A percentile compares a stretch with the other conserved stretches of the same genome.
phyloP scores from a whole-genome alignment of 257 asterid species.

The Thymus quinquecostatus region DNA sequence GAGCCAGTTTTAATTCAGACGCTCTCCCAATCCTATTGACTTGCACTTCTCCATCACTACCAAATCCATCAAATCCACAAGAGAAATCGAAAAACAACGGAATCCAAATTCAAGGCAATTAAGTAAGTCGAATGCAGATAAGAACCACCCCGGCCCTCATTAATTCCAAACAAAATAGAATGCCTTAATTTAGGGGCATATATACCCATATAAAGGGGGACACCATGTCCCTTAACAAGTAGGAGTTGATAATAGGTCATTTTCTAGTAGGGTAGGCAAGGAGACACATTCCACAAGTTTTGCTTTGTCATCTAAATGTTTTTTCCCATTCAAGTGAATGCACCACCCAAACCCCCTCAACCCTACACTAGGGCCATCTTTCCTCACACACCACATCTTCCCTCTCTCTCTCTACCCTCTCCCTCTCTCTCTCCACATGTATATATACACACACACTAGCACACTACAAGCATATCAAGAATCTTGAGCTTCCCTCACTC shows the following conservation, averaged over 20 bases:
- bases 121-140: background rate
- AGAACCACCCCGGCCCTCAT: background rate
- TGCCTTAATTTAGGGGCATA: constrained; percentile 30
- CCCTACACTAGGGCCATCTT: constrained; percentile 42
- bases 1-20: background rate
- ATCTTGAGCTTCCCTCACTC: background rate
- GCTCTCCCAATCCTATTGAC: background rate
- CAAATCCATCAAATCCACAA: background rate
- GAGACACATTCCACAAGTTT: constrained; percentile 51
- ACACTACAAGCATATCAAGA: background rate
- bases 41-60: background rate
- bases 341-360: constrained; percentile 31
- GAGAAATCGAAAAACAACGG: background rate
- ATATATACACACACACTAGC: too few relatives aligned
- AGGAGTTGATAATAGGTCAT: constrained; percentile 51
- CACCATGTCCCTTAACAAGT: constrained; percentile 55
- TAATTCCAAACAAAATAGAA: constrained; percentile 21
- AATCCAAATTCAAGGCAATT: background rate
- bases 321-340: constrained; percentile 41
- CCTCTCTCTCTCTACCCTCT: too few relatives aligned
- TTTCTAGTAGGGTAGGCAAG: constrained; percentile 55
- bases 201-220: constrained; percentile 33
- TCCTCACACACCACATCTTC: constrained; percentile 44
- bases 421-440: too few relatives aligned
- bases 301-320: constrained; percentile 38